A percentile compares a stretch with the other conserved stretches of the same genome.
Evolutionary conservation across 495 filamentous ascomycete species (phyloP).

Genomic region (Penicillium salamii): DNA sequence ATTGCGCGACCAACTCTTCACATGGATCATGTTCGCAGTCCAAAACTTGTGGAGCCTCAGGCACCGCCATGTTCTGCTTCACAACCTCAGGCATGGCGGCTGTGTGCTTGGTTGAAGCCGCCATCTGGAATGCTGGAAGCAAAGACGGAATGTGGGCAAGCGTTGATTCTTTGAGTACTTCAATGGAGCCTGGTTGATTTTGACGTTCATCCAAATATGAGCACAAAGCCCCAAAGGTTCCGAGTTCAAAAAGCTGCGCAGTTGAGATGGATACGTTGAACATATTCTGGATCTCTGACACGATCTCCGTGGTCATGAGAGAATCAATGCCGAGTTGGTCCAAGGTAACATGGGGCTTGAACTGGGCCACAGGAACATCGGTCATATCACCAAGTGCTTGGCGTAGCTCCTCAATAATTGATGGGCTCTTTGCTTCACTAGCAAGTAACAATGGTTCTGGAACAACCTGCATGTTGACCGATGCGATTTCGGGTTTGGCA

Average conservation of each 20-base stretch:
- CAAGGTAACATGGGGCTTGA: constrained; percentile 17
- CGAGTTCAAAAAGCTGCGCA: no score
- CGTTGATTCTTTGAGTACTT: no score
- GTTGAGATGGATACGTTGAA: constrained; percentile 12
- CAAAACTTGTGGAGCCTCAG: not conserved
- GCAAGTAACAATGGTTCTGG: no score
- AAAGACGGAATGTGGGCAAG: no score
- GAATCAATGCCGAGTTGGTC: constrained; percentile 43
- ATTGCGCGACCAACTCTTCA: not conserved
- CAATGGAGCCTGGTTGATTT: no score
- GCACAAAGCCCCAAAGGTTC: not conserved
- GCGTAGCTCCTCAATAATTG: not conserved
- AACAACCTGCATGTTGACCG: no score
- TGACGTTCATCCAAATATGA: not conserved
- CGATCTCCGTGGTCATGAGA: constrained; percentile 39
- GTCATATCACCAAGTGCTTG: constrained; percentile 22
- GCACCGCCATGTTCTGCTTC: not conserved
- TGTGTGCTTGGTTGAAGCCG: no score
- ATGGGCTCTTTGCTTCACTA: no score
- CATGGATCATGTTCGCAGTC: no score
- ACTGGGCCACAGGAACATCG: constrained; percentile 20
- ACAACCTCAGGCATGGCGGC: not conserved
- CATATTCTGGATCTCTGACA: constrained; percentile 26
- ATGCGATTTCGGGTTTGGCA: no score
- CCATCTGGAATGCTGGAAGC: no score